Conservation (phyloP, 2,329 filamentous ascomycete species). For the Cladophialophora psammophila region DNA sequence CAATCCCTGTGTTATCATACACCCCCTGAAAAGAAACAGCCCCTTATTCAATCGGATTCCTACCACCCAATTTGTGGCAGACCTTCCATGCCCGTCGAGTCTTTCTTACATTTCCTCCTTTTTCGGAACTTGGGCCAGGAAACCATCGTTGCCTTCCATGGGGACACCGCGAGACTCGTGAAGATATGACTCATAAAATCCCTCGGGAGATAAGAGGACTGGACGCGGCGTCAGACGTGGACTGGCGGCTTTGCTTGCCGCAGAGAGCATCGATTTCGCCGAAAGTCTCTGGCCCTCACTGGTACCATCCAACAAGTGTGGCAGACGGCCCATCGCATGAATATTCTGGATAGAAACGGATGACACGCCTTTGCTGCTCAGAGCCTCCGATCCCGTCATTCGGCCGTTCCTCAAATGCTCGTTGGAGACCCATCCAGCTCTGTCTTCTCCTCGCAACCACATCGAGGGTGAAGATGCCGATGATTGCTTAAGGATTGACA, state of each 20-base stretch:
- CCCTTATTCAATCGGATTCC: constrained; percentile 8
- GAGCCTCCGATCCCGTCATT: constrained; percentile 21
- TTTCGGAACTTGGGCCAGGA: constrained; percentile 14
- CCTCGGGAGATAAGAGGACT: constrained; percentile 25
- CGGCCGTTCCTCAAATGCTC: constrained; percentile 24
- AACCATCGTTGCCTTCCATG: constrained; percentile 15
- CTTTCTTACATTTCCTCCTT: constrained; percentile 23
- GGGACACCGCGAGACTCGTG: constrained; percentile 24
- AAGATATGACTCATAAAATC: constrained; percentile 33
- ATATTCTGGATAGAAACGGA: constrained; percentile 40
- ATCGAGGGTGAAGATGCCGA: constrained; percentile 24
- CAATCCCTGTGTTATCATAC: constrained; percentile 29
- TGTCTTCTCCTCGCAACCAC: constrained; percentile 28
- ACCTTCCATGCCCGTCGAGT: background rate
- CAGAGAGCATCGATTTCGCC: constrained; percentile 35
- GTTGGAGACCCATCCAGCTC: constrained; percentile 19
- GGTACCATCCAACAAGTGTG: constrained; percentile 38
- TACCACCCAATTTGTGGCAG: background rate
- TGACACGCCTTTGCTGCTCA: constrained; percentile 38
- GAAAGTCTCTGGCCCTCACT: constrained; percentile 34
- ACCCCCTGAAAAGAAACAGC: constrained; percentile 18
- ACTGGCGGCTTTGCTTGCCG: constrained; percentile 34
- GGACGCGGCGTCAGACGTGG: constrained; percentile 32
- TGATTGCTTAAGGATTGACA: constrained; percentile 23
- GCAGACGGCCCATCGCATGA: constrained; percentile 39